A percentile compares a stretch with the other conserved stretches of the same genome.
phyloP scores from a whole-genome alignment of 305 asterid genomes.

The Rubia tinctorum region DNA sequence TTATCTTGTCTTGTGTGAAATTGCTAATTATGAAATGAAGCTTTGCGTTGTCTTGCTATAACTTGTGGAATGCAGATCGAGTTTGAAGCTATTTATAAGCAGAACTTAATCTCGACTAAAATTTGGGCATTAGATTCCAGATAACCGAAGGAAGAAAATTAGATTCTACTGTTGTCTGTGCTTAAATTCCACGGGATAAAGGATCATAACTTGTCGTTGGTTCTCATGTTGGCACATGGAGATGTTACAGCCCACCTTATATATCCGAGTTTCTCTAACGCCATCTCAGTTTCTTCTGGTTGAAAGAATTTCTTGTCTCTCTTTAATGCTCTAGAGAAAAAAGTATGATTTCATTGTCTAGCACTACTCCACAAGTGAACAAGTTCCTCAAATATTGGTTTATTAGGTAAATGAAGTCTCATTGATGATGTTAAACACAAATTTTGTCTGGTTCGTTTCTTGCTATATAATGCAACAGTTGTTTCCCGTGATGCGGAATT shows the following conservation, averaged over 20 bases:
- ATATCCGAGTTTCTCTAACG: neutral
- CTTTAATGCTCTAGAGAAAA: neutral
- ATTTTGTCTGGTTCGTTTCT: neutral
- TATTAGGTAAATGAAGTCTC: neutral
- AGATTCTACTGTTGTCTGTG: neutral
- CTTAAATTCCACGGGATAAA: neutral
- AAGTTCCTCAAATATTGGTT: neutral
- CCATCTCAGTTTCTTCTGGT: conserved; percentile 1
- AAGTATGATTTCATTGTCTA: neutral
- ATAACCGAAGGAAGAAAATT: neutral
- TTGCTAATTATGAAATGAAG: neutral
- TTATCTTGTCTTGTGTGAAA: neutral
- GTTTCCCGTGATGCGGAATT: neutral
- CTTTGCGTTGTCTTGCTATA: neutral
- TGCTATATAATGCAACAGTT: neutral
- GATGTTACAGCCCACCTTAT: neutral
- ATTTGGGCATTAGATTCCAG: neutral
- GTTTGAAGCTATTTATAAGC: neutral
- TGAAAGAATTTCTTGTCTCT: neutral
- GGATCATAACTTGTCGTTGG: neutral
- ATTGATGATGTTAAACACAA: neutral
- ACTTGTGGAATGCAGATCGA: neutral
- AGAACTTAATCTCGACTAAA: neutral
- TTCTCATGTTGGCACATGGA: neutral
- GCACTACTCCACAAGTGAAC: too few relatives aligned